A percentile compares a stretch with the other conserved stretches of the same genome.
phyloP scores from a whole-genome alignment of 2,329 filamentous ascomycete species.

The Cladobotryum mycophilum region DNA sequence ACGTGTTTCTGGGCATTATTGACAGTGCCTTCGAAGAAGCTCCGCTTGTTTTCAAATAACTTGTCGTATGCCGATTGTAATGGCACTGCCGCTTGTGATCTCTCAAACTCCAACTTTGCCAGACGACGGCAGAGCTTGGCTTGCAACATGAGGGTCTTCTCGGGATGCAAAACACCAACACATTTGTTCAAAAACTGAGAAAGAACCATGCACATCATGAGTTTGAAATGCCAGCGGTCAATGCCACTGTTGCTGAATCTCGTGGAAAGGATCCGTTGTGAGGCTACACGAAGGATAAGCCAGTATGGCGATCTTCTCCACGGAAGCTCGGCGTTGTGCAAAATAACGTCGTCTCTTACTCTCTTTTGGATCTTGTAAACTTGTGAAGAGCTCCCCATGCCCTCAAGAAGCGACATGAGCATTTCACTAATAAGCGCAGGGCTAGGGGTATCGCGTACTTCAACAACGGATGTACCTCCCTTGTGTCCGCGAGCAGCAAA shows the following conservation, averaged over 20 bases:
- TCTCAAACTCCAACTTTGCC: not conserved
- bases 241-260: not conserved
- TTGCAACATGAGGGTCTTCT: not conserved
- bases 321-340: not conserved
- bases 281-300: not conserved
- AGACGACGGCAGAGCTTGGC: not conserved
- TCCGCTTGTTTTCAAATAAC: too few species aligned
- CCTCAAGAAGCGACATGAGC: not conserved
- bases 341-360: not conserved
- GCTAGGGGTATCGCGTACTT: not conserved
- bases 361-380: too few species aligned
- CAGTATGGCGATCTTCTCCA: not conserved
- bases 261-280: not conserved
- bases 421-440: not conserved
- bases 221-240: not conserved
- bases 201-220: not conserved
- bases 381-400: not conserved
- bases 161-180: not conserved
- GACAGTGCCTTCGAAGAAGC: too few species aligned
- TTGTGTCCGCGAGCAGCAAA: slow-evolving; percentile 50
- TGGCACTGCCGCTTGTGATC: too few species aligned
- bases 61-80: too few species aligned
- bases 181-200: not conserved
- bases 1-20: too few species aligned
- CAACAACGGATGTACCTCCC: slow-evolving; percentile 15